Percentiles rank a stretch among this genome's conserved stretches.
These are phyloP conservation scores for Cantharellus cinnabarinus DNA, from an alignment of 768 basidiomycete genomes.

Conservation along the genomic window DNA sequence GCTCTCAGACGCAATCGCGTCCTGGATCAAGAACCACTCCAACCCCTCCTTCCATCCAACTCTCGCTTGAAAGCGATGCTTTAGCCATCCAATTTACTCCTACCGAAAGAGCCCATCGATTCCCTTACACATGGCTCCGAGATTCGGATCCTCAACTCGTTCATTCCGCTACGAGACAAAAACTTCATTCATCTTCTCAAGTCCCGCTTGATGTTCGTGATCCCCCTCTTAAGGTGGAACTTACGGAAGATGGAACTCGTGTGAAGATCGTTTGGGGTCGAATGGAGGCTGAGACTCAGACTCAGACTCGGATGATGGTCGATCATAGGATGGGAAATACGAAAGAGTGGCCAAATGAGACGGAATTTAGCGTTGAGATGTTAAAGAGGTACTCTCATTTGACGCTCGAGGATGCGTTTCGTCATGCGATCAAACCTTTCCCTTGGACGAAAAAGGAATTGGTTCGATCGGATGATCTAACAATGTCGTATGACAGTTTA, in stretches of 20 bases:
- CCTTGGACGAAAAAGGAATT: constrained; percentile 30
- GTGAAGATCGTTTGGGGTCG: constrained; percentile 4
- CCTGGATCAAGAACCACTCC: no score
- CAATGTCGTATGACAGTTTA: constrained; percentile 35
- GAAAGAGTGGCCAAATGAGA: constrained; percentile 36
- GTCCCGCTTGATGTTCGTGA: constrained; percentile 31
- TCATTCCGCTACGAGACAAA: constrained; percentile 62
- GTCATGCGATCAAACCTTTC: constrained; percentile 21
- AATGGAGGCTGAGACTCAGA: constrained; percentile 3
- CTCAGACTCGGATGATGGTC: no score
- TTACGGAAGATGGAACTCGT: constrained; percentile 22
- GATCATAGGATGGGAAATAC: no score
- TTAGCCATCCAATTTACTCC: no score
- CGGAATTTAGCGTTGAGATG: constrained; percentile 31
- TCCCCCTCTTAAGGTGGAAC: constrained; percentile 16
- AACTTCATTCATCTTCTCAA: constrained; percentile 50
- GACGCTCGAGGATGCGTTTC: constrained; percentile 20
- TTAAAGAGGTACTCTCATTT: constrained; percentile 33
- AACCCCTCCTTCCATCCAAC: no score
- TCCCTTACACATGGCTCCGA: constrained; percentile 62
- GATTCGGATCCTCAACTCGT: constrained; percentile 58
- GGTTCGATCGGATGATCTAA: constrained; percentile 24
- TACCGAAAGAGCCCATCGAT: no score
- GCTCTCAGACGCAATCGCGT: no score
- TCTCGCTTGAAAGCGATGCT: no score